Base-by-base conservation (phyloP, 139 green algal species). In the Diplosphaera chodatii region DNA sequence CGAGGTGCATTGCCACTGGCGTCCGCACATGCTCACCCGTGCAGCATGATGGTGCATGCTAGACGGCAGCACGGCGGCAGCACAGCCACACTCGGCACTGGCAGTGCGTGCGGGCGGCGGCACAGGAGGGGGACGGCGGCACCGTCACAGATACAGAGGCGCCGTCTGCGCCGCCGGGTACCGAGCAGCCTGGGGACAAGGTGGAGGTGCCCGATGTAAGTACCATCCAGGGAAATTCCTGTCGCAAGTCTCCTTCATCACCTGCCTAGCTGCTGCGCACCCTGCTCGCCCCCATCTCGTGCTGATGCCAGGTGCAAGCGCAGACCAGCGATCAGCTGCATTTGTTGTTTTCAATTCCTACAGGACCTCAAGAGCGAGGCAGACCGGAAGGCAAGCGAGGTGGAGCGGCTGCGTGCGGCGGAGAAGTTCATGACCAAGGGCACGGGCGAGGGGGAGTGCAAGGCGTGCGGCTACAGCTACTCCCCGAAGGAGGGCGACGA, bases 381-480 rank as follows among this genome's bases (percentile, higher is more conserved):
- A 18, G 78, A 83, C 4, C 68, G 71, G 20, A 91, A 94, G 67
- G 81, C 84, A 63, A 73, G 75, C 5, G 82, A 91, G 75, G 83
- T 87, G 13, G 90, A 96, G 18, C 70, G 84, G 25, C 78, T 97
- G 62, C 77, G 92, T 10, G 87, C 89, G 3, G 85, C 87, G 27
- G 92, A 97, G 72, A 96, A 94, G 74, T 97, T 97, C 67, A 95
- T 96, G 91, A 80, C 90, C 4, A 77, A 95, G 20, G 88, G 90
- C 25, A 86, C 75, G 0, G 91, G 91, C 29, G 82, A 86, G 34
- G 92, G 89, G 0, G 78, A 80, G 1, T 97, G 92, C 84, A 81
- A 78, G 40, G 76, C 70, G 37, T 94, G 88, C 72, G 84, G 90
- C n/a, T 97, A 94, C 74, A 76, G 89, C 67, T 97, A 97, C 79